phyloP scores from a whole-genome alignment of 2,329 filamentous ascomycete species.

The Periconia digitata region DNA sequence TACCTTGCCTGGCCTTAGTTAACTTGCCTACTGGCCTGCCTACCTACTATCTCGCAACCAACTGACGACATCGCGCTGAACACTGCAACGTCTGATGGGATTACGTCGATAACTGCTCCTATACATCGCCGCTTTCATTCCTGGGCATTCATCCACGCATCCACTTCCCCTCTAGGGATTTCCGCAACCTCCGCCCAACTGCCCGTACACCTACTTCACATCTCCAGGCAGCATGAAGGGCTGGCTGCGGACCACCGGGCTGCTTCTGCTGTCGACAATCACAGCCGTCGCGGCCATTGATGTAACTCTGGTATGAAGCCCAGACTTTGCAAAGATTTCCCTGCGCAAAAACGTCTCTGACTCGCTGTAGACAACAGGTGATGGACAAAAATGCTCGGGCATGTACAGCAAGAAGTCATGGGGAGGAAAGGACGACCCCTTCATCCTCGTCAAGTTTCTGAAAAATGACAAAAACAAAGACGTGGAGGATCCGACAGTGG shows the following conservation, averaged over 20 bases:
- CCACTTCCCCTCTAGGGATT: neutral
- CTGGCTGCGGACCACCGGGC: constrained; percentile 33
- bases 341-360: neutral
- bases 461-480: constrained; percentile 56
- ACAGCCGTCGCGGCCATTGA: constrained; percentile 41
- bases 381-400: constrained; percentile 82
- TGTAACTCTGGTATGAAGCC: constrained; percentile 31
- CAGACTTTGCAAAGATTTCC: neutral
- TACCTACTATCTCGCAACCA: neutral
- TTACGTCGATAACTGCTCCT: neutral
- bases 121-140: neutral
- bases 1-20: too few relatives aligned
- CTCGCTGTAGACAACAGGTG: constrained; percentile 67
- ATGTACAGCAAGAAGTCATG: constrained; percentile 92
- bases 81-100: constrained; percentile 1
- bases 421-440: constrained; percentile 86
- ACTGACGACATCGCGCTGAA: constrained; percentile 13
- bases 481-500: constrained; percentile 72
- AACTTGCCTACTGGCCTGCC: too few relatives aligned
- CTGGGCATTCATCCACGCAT: constrained; percentile 2
- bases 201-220: constrained; percentile 28
- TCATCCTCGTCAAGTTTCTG: constrained; percentile 81
- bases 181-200: constrained; percentile 28
- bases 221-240: constrained; percentile 32
- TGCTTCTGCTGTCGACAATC: constrained; percentile 37